Evolutionary conservation across 768 basidiomycete species (phyloP), one percentile per base, ranked within the genome.

Genomic region (Boletus sensibilis): DNA sequence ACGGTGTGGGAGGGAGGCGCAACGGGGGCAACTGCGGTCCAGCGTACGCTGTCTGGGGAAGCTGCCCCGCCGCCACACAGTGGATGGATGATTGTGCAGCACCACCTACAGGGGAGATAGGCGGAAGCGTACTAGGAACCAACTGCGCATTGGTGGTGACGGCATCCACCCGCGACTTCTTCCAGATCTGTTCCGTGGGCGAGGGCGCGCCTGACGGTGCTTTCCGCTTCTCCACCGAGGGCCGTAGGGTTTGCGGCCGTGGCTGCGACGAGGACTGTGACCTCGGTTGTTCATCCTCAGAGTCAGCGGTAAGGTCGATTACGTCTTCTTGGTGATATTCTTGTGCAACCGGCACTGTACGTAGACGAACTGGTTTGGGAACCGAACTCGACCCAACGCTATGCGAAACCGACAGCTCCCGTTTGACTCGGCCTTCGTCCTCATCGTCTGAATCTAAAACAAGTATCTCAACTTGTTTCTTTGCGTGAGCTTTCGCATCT

Each of bases 271-370:
- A 61, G 38, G 53, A 37, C 29, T 67, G 65, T 14, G 69, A 63
- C 47, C 64, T 70, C 31, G 71, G 69, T 34, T 78, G 82, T 48
- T 94, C 92, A 13, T 90, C 88, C 54, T 91, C 88, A 23, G 84
- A 84, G 64, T 92, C 90, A 57, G 86, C 74, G 4, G 94, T 94
- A 56, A 96, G 74, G 68, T 96, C 94, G 60, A 95, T 94, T 42
- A 95, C 85, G 60, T 83, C 79, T 13, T 75, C 73, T 23, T 64
- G 66, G 58, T 70, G 70, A 49, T 72, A 71, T 56, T 71, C 72
- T 51, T 72, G 73, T 23, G 42, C 35, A 20, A 38, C 48, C 12
- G 40, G 46, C 29, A 62, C 63, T 10, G 67, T 47, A 52, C 59
- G 56, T 14, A 54, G 44, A 44, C 49, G 62, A 29, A 67, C 53